Evolutionary conservation across 345 rosid genomes (phyloP).

Genomic region (Barbarea vulgaris): DNA sequence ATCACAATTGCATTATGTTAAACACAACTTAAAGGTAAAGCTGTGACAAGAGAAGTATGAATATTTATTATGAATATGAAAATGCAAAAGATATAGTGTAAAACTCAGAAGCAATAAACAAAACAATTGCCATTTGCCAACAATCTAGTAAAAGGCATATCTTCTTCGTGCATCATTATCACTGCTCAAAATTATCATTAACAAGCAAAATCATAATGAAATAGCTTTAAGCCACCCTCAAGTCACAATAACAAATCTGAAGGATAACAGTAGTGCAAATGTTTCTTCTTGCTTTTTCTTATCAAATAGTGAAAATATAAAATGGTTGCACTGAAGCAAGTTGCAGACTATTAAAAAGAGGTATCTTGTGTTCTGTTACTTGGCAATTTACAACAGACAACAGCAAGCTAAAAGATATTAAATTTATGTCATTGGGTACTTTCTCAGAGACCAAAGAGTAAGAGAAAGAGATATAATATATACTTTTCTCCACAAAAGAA

Average conservation of each 20-base stretch:
- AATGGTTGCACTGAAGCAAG: neutral
- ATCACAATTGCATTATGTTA: conserved; percentile 16
- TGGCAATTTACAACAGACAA: conserved; percentile 5
- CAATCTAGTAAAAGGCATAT: neutral
- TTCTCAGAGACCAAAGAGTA: conserved; percentile 10
- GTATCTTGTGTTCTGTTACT: neutral
- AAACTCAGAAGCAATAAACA: neutral
- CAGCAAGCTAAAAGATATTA: neutral
- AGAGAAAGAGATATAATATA: neutral
- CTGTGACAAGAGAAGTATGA: neutral
- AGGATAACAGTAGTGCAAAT: neutral
- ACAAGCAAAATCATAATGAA: neutral
- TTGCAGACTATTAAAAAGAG: neutral
- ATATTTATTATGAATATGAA: neutral
- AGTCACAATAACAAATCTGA: conserved; percentile 1
- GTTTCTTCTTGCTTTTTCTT: neutral
- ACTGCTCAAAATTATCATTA: too few species aligned
- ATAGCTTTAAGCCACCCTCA: neutral
- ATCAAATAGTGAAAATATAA: neutral
- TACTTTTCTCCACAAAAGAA: neutral
- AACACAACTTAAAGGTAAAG: conserved; percentile 3
- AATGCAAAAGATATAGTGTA: conserved; percentile 12
- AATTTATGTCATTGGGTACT: neutral
- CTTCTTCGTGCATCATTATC: neutral
- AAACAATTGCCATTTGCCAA: neutral